Percentiles rank a stretch among this genome's conserved stretches.
These are phyloP conservation scores for Moricandia moricandioides DNA, from an alignment of 345 rosid genomes.

Conservation along the genomic window DNA sequence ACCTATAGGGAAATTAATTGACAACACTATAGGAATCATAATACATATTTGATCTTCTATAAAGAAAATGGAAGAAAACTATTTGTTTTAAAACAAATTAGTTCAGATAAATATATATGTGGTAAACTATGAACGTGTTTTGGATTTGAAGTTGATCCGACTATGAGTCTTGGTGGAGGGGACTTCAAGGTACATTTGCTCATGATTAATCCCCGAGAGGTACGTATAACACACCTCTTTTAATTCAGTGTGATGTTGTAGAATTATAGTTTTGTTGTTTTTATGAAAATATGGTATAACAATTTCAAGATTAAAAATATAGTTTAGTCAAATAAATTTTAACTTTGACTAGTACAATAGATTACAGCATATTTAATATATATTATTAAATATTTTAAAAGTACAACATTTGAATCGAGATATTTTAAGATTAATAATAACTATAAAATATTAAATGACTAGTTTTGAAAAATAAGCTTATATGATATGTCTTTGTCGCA, in stretches of 20 bases:
- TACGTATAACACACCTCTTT: conserved; percentile 12
- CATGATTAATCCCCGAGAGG: conserved; percentile 60
- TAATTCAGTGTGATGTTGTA: background rate
- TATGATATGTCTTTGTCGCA: background rate
- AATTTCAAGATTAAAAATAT: background rate
- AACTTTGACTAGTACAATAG: background rate
- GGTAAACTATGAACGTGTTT: conserved; percentile 3
- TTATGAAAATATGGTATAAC: background rate
- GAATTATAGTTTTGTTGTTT: background rate
- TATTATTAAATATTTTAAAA: background rate
- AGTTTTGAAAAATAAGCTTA: background rate
- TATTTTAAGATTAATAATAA: background rate
- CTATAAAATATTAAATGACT: background rate
- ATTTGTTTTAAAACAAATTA: background rate
- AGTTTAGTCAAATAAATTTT: background rate
- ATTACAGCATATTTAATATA: background rate
- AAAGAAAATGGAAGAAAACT: background rate
- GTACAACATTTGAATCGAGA: background rate
- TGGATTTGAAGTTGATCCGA: conserved; percentile 50
- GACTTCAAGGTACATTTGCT: conserved; percentile 63
- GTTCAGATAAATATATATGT: background rate
- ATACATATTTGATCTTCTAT: background rate
- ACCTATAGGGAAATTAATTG: background rate
- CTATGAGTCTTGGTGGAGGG: conserved; percentile 52
- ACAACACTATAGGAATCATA: background rate